These are phyloP conservation scores for Pistacia atlantica DNA, from an alignment of 345 rosid genomes.

Conservation along the genomic window DNA sequence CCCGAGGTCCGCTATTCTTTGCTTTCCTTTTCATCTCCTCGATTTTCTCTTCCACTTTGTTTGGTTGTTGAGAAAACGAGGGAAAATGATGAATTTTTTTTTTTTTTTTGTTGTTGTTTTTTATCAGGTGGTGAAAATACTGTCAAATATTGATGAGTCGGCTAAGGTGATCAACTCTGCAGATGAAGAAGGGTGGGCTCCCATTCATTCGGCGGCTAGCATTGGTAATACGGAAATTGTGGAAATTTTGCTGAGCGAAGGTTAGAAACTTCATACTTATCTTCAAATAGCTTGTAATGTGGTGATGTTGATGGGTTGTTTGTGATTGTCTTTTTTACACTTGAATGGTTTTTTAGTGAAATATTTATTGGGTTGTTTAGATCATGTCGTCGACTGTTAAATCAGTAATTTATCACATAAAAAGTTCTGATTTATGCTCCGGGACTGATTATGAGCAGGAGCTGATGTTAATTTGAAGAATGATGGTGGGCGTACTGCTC, in stretches of 20 bases:
- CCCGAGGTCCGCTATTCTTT: conserved; percentile 38
- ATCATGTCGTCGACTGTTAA: neutral
- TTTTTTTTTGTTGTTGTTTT: neutral
- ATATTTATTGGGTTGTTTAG: too few species aligned
- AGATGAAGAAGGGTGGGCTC: conserved; percentile 98
- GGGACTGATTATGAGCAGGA: conserved; percentile 41
- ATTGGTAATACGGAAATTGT: conserved; percentile 63
- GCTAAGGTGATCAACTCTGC: conserved; percentile 46
- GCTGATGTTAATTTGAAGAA: conserved; percentile 77
- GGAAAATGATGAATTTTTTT: neutral
- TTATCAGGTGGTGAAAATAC: conserved; percentile 55
- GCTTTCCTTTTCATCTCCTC: neutral
- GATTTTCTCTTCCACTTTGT: neutral
- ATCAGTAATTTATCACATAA: too few species aligned
- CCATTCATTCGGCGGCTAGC: conserved; percentile 86
- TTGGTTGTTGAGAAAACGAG: neutral
- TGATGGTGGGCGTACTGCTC: conserved; percentile 84
- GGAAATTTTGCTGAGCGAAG: conserved; percentile 57
- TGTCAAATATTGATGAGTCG: conserved; percentile 53
- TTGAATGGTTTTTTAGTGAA: neutral
- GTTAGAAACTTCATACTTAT: conserved; percentile 27
- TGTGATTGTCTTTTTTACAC: neutral
- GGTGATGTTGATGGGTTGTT: neutral
- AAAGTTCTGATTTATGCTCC: neutral
- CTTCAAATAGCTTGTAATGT: neutral